Base-by-base conservation (phyloP, 1,284 basidiomycete species). In the Rhodotorula sp. region DNA sequence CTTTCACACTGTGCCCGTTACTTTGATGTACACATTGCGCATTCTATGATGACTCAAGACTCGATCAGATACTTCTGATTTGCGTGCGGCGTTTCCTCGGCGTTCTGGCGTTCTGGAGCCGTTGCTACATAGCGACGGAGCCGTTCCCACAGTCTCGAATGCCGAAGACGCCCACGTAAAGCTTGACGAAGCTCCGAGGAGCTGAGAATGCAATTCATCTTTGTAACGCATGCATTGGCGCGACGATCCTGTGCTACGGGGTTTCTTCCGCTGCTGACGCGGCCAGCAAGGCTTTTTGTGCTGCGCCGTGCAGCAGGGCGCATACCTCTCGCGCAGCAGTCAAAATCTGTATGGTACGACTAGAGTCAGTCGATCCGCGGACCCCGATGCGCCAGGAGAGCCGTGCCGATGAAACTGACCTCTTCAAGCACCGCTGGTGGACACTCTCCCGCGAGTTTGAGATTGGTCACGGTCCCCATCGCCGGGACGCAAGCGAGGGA, bases 401-500 rank as follows among this genome's bases (percentile, higher is more conserved):
- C 61, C 19, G 5, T 18, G 49, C 5, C 18, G 19, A 7, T 50
- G 5, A 23, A 34, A 80, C 86, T 79, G 73, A 89, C 91, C 79
- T 83, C 81, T 31, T 88, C 79, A n/a, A 84, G 81, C 64, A 87
- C 81, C 3, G 81, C 80, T 2, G 85, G 78, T 8, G 81, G 81
- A 81, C 90, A 84, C 68, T 84, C 83, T 18, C 94, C 93, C 12
- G 86, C 86, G 78, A 94, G 87, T 88, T 89, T 90, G 31, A 95
- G 73, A 78, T 86, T 91, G 3, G 93, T 95, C 18, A 95, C 83
- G 16, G 86, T 89, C n/a, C 87, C 88, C n/a, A 98, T 83, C 1
- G 95, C 94, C 62, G 95, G 95, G 84, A 98, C 88, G 71, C 88
- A 90, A 1, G 92, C 88, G 43, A 95, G 80, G 0, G 90, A 86